phyloP scores from a whole-genome alignment of 2,329 filamentous ascomycete species.

The Hymenoscyphus repandus region DNA sequence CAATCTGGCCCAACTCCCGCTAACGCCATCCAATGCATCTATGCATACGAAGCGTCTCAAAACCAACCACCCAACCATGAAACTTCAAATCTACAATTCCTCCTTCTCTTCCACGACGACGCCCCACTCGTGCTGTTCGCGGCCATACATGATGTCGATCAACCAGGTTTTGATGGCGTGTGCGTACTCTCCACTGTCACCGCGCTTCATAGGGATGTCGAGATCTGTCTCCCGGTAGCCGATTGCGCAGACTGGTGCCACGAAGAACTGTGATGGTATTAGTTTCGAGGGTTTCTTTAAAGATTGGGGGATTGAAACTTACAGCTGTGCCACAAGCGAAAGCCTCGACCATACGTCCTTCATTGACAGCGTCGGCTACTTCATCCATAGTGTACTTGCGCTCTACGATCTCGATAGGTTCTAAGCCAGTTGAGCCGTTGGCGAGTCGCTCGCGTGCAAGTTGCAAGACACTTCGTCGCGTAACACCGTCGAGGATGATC shows the following conservation, averaged over 20 bases:
- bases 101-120: slow-evolving; percentile 59
- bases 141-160: slow-evolving; percentile 67
- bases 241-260: slow-evolving; percentile 63
- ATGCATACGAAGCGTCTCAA: neutral
- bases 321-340: slow-evolving; percentile 86
- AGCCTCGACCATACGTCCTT: slow-evolving; percentile 75
- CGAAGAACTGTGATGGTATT: slow-evolving; percentile 53
- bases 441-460: slow-evolving; percentile 60
- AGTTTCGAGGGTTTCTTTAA: neutral
- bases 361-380: slow-evolving; percentile 62
- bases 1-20: neutral
- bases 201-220: slow-evolving; percentile 53
- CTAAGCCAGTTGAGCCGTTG: slow-evolving; percentile 30
- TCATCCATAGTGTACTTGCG: slow-evolving; percentile 77
- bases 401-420: slow-evolving; percentile 69
- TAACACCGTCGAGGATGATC: slow-evolving; percentile 84
- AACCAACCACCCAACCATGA: neutral
- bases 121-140: slow-evolving; percentile 63
- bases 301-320: slow-evolving; percentile 36
- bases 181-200: slow-evolving; percentile 51
- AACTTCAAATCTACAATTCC: neutral
- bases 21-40: neutral
- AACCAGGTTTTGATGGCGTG: slow-evolving; percentile 61
- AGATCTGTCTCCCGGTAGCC: slow-evolving; percentile 62
- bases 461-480: slow-evolving; percentile 73